Conservation (phyloP, 2,329 filamentous ascomycete species). For the Aureobasidium uvarum region DNA sequence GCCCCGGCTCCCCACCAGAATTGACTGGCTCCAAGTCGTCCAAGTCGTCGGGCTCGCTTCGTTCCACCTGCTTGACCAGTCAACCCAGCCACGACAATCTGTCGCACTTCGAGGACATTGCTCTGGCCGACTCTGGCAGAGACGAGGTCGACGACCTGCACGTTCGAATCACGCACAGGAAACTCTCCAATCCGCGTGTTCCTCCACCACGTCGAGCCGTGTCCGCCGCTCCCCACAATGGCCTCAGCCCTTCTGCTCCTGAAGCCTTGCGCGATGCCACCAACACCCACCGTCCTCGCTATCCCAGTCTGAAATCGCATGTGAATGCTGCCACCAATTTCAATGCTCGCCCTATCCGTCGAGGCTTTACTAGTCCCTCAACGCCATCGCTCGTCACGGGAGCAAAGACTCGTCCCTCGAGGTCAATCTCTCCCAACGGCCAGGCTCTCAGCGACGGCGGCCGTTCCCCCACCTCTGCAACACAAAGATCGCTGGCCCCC, state of each 20-base stretch:
- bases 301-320: conserved; percentile 44
- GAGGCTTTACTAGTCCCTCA: conserved; percentile 43
- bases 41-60: conserved; percentile 72
- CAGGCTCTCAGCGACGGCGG: conserved; percentile 30
- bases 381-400: conserved; percentile 31
- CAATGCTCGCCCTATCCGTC: conserved; percentile 39
- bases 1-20: conserved; percentile 69
- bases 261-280: conserved; percentile 40
- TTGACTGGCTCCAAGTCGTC: conserved; percentile 84
- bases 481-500: conserved; percentile 29
- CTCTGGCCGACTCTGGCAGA: conserved; percentile 61
- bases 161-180: conserved; percentile 3
- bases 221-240: conserved; percentile 9
- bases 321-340: conserved; percentile 42
- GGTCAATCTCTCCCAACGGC: conserved; percentile 39
- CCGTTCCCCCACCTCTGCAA: conserved; percentile 29
- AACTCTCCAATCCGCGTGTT: neutral
- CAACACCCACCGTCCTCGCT: conserved; percentile 38
- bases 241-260: neutral
- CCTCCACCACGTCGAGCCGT: conserved; percentile 13
- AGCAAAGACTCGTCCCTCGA: conserved; percentile 32
- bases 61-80: conserved; percentile 73
- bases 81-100: conserved; percentile 60
- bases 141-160: conserved; percentile 31
- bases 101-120: conserved; percentile 90